Evolutionary conservation across 768 basidiomycete species (phyloP).

Genomic region (Gymnopilus dilepis): DNA sequence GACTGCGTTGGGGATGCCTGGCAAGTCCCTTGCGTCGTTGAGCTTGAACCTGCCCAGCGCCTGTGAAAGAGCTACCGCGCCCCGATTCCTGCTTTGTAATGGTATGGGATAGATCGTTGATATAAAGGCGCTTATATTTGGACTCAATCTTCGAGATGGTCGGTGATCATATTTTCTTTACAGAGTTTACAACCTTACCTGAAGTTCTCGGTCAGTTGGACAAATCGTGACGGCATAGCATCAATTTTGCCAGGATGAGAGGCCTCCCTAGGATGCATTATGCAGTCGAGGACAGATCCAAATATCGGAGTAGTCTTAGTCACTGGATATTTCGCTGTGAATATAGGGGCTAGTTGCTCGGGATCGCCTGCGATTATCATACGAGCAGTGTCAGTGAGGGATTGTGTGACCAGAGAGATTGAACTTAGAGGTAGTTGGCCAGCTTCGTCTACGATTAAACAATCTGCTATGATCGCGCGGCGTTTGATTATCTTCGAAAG

Average conservation of each 20-base stretch:
- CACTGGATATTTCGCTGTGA: neutral
- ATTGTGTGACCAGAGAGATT: neutral
- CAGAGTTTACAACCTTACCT: neutral
- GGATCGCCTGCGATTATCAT: neutral
- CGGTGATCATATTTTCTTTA: neutral
- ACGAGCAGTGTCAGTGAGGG: neutral
- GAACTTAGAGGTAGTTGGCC: neutral
- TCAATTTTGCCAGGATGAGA: too few species aligned
- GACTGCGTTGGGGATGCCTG: too few species aligned
- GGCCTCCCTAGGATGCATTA: neutral
- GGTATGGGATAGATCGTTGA: neutral
- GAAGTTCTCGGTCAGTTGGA: neutral
- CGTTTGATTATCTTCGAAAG: neutral
- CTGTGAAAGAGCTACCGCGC: too few species aligned
- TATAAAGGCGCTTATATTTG: neutral
- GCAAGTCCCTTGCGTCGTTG: too few species aligned
- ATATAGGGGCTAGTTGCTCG: neutral
- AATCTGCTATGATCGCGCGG: neutral
- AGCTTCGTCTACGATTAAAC: neutral
- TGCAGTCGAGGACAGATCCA: neutral
- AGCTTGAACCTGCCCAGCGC: too few species aligned
- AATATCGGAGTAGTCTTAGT: neutral
- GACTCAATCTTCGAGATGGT: neutral
- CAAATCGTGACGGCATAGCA: neutral
- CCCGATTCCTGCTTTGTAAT: too few species aligned